Conservation (phyloP, 164 flowering plant species). For the Buxus sempervirens region DNA sequence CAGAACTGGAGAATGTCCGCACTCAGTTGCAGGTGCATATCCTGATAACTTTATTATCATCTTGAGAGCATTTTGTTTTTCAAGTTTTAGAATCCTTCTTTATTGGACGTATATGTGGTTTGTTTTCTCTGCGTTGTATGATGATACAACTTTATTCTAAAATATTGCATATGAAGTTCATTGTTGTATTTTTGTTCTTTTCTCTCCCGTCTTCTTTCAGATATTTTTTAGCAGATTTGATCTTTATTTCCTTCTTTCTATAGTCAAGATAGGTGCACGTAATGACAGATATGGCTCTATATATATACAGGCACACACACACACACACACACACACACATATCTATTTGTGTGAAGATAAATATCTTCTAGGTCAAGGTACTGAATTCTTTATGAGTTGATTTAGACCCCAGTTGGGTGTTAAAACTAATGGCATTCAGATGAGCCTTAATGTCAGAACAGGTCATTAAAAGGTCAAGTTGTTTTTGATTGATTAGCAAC, state of each 20-base stretch:
- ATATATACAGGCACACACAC: too few relatives aligned
- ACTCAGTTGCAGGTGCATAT: slow-evolving; percentile 86
- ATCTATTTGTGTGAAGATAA: too few relatives aligned
- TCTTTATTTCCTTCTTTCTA: too few relatives aligned
- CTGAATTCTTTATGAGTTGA: neutral
- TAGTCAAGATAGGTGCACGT: too few relatives aligned
- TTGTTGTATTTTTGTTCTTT: too few relatives aligned
- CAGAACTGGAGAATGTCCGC: slow-evolving; percentile 84
- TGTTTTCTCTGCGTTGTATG: neutral
- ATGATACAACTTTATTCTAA: neutral
- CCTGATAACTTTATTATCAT: neutral
- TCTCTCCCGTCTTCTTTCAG: too few relatives aligned
- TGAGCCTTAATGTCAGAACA: neutral
- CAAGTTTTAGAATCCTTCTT: neutral
- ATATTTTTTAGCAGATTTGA: too few relatives aligned
- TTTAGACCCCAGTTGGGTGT: neutral
- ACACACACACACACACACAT: neutral
- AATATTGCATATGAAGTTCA: neutral
- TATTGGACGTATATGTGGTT: neutral
- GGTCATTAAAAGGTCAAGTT: too few relatives aligned
- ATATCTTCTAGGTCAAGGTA: neutral
- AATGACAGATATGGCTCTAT: too few relatives aligned
- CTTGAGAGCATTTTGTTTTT: slow-evolving; percentile 4
- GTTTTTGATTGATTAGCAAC: too few relatives aligned
- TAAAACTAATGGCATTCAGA: neutral